These are phyloP conservation scores for Phalaenopsis equestris DNA, from an alignment of 106 monocot species.

Conservation along the genomic window DNA sequence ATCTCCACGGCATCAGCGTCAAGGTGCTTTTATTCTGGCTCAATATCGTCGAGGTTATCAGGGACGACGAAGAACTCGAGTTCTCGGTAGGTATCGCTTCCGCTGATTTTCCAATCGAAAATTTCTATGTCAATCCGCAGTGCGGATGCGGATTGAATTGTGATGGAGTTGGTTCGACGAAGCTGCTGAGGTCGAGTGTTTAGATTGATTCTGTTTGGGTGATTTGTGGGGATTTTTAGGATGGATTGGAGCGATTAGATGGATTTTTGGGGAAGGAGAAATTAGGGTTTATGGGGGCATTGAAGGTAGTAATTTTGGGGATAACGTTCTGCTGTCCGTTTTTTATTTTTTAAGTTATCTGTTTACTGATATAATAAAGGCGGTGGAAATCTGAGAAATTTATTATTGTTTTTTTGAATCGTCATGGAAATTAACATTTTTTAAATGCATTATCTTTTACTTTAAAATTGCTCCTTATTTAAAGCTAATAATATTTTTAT, in stretches of 20 bases:
- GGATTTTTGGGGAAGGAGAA: neutral
- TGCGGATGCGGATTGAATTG: slow-evolving; percentile 47
- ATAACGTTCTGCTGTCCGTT: too few relatives aligned
- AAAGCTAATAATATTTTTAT: too few relatives aligned
- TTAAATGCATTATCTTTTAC: too few relatives aligned
- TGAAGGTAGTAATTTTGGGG: neutral
- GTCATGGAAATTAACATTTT: too few relatives aligned
- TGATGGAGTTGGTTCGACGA: neutral
- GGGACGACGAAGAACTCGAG: slow-evolving; percentile 13
- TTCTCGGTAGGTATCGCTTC: slow-evolving; percentile 48
- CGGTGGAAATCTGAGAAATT: too few relatives aligned
- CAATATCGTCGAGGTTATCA: slow-evolving; percentile 28
- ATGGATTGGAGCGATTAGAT: neutral
- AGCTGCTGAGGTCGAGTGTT: neutral
- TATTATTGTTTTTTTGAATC: too few relatives aligned
- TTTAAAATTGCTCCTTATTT: too few relatives aligned
- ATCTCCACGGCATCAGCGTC: slow-evolving; percentile 37
- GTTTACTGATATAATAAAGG: too few relatives aligned
- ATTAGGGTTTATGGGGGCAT: neutral
- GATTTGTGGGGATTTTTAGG: too few relatives aligned
- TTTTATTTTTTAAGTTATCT: too few relatives aligned
- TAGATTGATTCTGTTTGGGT: neutral
- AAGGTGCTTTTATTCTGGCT: slow-evolving; percentile 44
- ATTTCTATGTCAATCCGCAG: slow-evolving; percentile 29
- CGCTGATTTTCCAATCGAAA: slow-evolving; percentile 21